These are phyloP conservation scores for Penicillium crustosum DNA, from an alignment of 2,329 filamentous ascomycete species.

Conservation along the genomic window DNA sequence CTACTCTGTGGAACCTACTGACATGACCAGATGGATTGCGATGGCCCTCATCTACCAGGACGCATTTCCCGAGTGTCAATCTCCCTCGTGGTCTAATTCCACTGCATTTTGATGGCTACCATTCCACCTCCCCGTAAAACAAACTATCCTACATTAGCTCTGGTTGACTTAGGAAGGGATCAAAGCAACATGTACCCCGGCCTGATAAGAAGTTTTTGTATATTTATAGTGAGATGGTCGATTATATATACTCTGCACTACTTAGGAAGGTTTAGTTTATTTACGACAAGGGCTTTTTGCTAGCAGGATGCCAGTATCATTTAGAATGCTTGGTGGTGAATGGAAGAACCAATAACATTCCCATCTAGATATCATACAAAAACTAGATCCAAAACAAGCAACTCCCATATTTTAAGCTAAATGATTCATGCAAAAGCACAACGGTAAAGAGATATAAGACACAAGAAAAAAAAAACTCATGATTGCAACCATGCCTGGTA, in stretches of 20 bases:
- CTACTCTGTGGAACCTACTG: neutral
- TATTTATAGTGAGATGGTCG: too few species aligned
- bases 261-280: neutral
- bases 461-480: neutral
- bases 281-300: neutral
- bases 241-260: too few species aligned
- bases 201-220: too few species aligned
- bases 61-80: too few species aligned
- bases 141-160: neutral
- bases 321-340: too few species aligned
- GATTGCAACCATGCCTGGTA: conserved; percentile 6
- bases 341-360: neutral
- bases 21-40: neutral
- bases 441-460: neutral
- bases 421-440: neutral
- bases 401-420: neutral
- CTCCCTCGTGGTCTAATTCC: neutral
- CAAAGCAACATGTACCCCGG: too few species aligned
- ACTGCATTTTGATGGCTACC: neutral
- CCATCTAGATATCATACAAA: neutral
- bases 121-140: neutral
- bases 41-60: neutral
- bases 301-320: too few species aligned
- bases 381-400: neutral
- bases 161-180: too few species aligned